Evolutionary conservation across 2,329 filamentous ascomycete genomes (phyloP), one percentile per base, ranked within the genome.

Genomic region (Neofusicoccum ribis): DNA sequence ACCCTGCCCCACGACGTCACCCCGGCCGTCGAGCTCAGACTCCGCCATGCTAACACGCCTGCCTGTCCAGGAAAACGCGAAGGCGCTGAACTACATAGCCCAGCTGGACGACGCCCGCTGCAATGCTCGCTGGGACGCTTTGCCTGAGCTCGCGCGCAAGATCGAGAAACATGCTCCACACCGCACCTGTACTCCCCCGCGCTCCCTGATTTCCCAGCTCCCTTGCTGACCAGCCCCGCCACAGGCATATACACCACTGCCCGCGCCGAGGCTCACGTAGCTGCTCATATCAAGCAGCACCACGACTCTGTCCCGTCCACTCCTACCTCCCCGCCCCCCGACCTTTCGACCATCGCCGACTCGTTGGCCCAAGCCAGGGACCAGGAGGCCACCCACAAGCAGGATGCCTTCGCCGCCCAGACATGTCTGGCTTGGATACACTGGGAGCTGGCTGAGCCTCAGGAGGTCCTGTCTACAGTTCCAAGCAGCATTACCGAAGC

Each of bases 161-260:
- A 86, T 98, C 73, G 91, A 90, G 74, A 98, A 99, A 79, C 94
- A 99, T 85, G 91, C 93, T 71, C 90, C 93, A 46, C 87, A 91
- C 67, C 87, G 91, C 77, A 86, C 87, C 79, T 97, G 94, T 97
- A 89, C 87, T 75, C 67, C 51, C 64, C 63, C 62, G 63, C 63
- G 20, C 47, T 52, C 68, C 65, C 67, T 58, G 66, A 52, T 49
- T 60, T 47, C 34, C 14, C 63, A 17, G 43, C 51, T 34, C 41
- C 50, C 61, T 47, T 60, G 56, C 56, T 64, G 41, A 64, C 15
- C 12, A 17, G 20, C 36, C 37, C 51, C 27, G 23, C 41, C 31
- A 20, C 37, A 82, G 80, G 79, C 72, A 78, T 84, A 67, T 80
- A 80, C 14, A 73, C 81, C 64, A 81, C 80, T 50, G 81, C 81